phyloP scores from a whole-genome alignment of 2,329 filamentous ascomycete species.

The Epicoccum sorghinum region DNA sequence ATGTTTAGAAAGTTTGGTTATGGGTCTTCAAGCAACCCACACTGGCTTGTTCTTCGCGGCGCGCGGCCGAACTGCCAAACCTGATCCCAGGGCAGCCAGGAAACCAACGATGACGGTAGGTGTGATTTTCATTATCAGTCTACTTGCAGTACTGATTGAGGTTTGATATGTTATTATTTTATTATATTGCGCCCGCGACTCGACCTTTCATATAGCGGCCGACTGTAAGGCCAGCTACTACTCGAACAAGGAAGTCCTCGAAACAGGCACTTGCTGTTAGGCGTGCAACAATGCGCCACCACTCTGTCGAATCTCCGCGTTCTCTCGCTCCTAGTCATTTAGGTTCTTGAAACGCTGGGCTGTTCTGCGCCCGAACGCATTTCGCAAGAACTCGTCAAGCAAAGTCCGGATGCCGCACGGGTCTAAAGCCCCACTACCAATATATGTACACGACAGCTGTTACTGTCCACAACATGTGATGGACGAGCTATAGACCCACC shows the following conservation, averaged over 20 bases:
- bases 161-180: not conserved
- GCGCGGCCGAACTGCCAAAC: not conserved
- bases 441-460: not conserved
- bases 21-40: not conserved
- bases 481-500: not conserved
- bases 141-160: not conserved
- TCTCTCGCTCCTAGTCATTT: not conserved
- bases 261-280: constrained; percentile 2
- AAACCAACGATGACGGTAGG: not conserved
- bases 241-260: not conserved
- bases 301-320: not conserved
- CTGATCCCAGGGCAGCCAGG: not conserved
- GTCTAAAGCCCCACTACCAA: not conserved
- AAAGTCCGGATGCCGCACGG: not conserved
- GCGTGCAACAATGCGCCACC: not conserved
- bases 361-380: not conserved
- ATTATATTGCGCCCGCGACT: not conserved
- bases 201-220: not conserved
- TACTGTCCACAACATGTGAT: not conserved
- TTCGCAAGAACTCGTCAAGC: not conserved
- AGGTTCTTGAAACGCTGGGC: not conserved
- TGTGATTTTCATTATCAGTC: not conserved
- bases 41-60: not conserved
- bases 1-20: not conserved
- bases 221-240: not conserved